Evolutionary conservation across 305 asterid species (phyloP), one percentile per base, ranked within the genome.

Genomic region (Fraxinus dipetala): DNA sequence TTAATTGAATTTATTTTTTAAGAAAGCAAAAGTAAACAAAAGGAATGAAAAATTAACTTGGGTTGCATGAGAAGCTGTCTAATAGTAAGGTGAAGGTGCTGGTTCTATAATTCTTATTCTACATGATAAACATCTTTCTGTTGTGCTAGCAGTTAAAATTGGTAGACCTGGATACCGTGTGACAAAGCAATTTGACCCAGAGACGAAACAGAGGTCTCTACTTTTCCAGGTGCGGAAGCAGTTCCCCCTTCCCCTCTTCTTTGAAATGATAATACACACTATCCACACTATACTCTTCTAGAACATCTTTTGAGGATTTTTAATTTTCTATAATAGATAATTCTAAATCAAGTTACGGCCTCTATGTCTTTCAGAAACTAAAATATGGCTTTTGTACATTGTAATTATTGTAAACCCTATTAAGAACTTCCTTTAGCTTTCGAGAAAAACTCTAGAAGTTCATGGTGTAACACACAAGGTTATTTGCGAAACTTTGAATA

Each of bases 111-210:
- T 54, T 30, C 26, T 11, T 77, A 13, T 18, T 76, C 38, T 34
- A n/a, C 24, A 8, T 56, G 35, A 24, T 30, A 4, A 69, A 84
- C 22, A 48, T 38, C 38, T 2, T 6, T 30, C 74, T 81, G 70
- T 32, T 84, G 4, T 84, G 69, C 61, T 81, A 82, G 88, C 94
- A 91, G 97, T 93, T 86, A 94, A 93, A 88, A 95, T 95, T 89
- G 98, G 99, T 59, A 83, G 99, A 79, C 99, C 98, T 84, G 99
- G 98, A 72, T 96, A 96, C 82, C 93, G 99, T 16, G 99, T 96
- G 85, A 94, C 98, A 69, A 96, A 96, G 91, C 97, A 96, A 86
- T 94, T 85, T 61, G 98, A 94, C 83, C 90, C 92, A 14, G 99
- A 95, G 79, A 95, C 99, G 10, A 96, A 96, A 78, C 99, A 96